phyloP scores from a whole-genome alignment of 371 early-diverging fungal genomes.

The Mucor velutinosus region DNA sequence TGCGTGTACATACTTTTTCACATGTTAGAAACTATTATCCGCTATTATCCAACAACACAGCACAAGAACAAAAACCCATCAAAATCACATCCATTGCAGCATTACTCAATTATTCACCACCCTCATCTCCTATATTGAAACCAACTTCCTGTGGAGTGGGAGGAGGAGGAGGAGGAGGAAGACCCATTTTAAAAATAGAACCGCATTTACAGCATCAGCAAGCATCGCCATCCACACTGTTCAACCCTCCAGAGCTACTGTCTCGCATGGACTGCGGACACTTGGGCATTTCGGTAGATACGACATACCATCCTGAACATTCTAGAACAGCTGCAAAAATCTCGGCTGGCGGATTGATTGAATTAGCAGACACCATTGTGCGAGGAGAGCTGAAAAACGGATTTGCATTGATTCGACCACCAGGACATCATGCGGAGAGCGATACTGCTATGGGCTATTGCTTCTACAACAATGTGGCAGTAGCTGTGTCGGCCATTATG shows the following conservation, averaged over 20 bases:
- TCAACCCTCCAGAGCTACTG: constrained; percentile 50
- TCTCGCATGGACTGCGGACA: constrained; percentile 60
- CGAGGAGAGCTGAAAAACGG: constrained; percentile 59
- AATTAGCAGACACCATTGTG: constrained; percentile 53
- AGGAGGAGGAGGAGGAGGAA: constrained; percentile 38
- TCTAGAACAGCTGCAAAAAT: constrained; percentile 54
- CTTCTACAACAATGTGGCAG: constrained; percentile 70
- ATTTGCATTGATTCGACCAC: constrained; percentile 66
- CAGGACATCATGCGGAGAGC: constrained; percentile 70
- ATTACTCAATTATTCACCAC: constrained; percentile 27
- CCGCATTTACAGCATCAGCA: constrained; percentile 27
- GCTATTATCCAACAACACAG: neutral
- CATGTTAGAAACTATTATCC: constrained; percentile 61
- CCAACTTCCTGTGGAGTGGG: constrained; percentile 7
- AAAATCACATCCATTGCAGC: constrained; percentile 41
- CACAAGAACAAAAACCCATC: constrained; percentile 22
- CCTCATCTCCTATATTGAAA: constrained; percentile 8
- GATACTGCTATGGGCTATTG: constrained; percentile 71
- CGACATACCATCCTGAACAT: constrained; percentile 59
- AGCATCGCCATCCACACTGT: constrained; percentile 37
- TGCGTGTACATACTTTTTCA: constrained; percentile 51
- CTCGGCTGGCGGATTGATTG: constrained; percentile 57
- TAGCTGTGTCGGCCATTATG: constrained; percentile 57
- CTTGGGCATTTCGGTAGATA: constrained; percentile 61
- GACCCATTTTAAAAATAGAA: constrained; percentile 31